Percentiles rank a stretch among this genome's conserved stretches.
Conservation (phyloP, 768 basidiomycete species). For the Mycena polygramma region DNA sequence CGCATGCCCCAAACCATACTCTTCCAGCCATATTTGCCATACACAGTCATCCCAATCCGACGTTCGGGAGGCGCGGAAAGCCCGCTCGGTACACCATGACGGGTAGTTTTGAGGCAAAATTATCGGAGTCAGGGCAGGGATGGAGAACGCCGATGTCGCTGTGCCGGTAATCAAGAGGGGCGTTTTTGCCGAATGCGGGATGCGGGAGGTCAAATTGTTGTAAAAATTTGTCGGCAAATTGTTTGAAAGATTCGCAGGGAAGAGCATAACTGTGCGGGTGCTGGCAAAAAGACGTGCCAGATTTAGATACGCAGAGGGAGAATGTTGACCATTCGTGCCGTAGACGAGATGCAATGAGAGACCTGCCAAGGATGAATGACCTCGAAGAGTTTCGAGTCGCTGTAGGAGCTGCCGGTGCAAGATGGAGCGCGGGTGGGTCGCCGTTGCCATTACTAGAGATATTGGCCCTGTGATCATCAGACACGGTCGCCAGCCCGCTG, state of each 20-base stretch:
- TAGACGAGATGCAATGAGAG: constrained; percentile 65
- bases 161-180: constrained; percentile 41
- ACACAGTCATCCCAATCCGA: constrained; percentile 76
- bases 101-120: constrained; percentile 58
- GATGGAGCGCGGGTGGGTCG: constrained; percentile 38
- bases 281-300: constrained; percentile 71
- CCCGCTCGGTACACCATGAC: constrained; percentile 74
- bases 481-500: constrained; percentile 44
- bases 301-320: constrained; percentile 69
- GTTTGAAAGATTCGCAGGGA: constrained; percentile 59
- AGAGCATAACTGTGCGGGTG: constrained; percentile 62
- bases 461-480: constrained; percentile 49
- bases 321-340: constrained; percentile 50
- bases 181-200: constrained; percentile 20
- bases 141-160: constrained; percentile 52
- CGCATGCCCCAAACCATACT: constrained; percentile 51
- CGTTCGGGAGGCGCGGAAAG: constrained; percentile 57
- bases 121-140: constrained; percentile 59
- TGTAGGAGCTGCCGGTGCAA: constrained; percentile 44
- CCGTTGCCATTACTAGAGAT: constrained; percentile 42
- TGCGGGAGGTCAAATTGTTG: constrained; percentile 32
- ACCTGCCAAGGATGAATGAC: constrained; percentile 39
- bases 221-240: constrained; percentile 40
- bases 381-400: constrained; percentile 43
- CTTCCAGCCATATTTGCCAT: constrained; percentile 74